Conservation (phyloP, 2,329 filamentous ascomycete species). For the Fusarium subtropicale region DNA sequence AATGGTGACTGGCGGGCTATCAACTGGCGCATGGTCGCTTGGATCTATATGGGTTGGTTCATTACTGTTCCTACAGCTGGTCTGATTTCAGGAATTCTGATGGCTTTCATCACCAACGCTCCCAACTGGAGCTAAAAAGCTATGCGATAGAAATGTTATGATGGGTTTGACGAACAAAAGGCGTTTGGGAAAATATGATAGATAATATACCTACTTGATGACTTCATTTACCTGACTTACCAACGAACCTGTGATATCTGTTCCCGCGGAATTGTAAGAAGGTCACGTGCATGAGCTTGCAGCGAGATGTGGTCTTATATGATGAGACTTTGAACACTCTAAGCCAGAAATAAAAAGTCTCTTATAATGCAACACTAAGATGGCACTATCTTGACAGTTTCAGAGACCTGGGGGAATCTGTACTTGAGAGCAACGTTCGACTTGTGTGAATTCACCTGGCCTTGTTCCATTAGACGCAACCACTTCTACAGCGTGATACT, state of each 20-base stretch:
- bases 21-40: conserved; percentile 72
- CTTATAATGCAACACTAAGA: neutral
- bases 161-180: conserved; percentile 1
- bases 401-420: no score
- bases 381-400: no score
- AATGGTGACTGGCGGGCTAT: conserved; percentile 68
- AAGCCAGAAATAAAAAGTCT: neutral
- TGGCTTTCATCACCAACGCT: conserved; percentile 72
- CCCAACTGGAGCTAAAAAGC: conserved; percentile 57
- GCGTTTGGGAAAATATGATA: neutral
- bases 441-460: no score
- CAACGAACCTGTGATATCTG: neutral
- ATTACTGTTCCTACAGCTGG: conserved; percentile 69
- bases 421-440: no score
- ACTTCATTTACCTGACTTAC: neutral
- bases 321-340: neutral
- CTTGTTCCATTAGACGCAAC: neutral
- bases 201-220: conserved; percentile 12
- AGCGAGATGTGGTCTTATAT: neutral
- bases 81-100: conserved; percentile 68
- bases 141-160: conserved; percentile 3
- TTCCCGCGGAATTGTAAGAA: neutral
- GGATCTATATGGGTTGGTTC: conserved; percentile 71
- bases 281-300: neutral
- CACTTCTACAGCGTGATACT: neutral